Evolutionary conservation across 306 rosid genomes (phyloP), one percentile per base, ranked within the genome.

Genomic region (apple (Malus domestica)): DNA sequence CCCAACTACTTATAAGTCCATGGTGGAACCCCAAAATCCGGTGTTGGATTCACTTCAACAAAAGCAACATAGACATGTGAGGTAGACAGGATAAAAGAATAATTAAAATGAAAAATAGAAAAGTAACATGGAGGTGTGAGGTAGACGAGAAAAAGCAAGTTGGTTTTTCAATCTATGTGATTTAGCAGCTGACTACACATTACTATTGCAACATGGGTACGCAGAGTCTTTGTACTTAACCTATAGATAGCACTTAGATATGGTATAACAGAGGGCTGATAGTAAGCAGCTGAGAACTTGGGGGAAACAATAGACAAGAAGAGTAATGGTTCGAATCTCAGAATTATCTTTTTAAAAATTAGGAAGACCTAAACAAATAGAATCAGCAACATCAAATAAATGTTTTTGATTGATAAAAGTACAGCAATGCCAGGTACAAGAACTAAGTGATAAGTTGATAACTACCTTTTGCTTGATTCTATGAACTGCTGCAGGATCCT

Each of bases 381-480:
- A 54, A 68, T 44, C 3, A 14, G n/a, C 2, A 23, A 68, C 13
- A 68, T 45, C 54, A 68, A 40, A 45, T 14, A 68, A 45, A 22
- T 14, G 8, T 45, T 54, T 68, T 16, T 15, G 0, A 9, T 20
- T 23, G 9, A 45, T 23, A 70, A 16, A 19, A 19, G 45, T 25
- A 33, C 6, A 79, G 9, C 30, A 54, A 76, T 4, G 4, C 4
- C 38, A 2, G 18, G 70, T 6, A 62, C 60, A 46, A 33, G 10
- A 15, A 59, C 52, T 60, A 59, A 10, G 58, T 38, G 40, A 66
- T 72, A 61, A 42, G 68, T 51, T 44, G 78, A 62, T 46, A 74
- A 45, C 60, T 83, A 92, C 99, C 99, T 96, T 96, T 75, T 90
- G 99, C 81, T 91, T 96, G 73, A 96, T 96, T 86, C 84, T 90